Evolutionary conservation across 306 rosid species (phyloP), one percentile per base, ranked within the genome.

Genomic region (Citrullus colocynthis): DNA sequence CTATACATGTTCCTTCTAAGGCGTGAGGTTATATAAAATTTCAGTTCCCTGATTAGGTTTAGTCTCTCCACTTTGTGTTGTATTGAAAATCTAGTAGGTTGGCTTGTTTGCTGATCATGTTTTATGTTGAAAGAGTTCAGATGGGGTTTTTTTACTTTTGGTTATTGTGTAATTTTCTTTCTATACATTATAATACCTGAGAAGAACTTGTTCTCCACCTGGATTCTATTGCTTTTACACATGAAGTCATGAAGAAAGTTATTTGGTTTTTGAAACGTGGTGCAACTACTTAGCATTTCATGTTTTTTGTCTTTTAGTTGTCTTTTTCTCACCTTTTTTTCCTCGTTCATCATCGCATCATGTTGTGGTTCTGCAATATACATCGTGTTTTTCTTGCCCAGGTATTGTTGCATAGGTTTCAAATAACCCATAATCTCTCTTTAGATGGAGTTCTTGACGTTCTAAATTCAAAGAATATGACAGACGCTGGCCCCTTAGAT

Each of bases 391-490:
- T 45, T 60, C 44, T 57, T 85, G 78, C 78, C 5, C 88, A 95
- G 99, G 91, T 92, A 54, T 73, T 95, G 84, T 86, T 95, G 58
- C 87, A 89, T 21, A 90, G 92, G 76, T 88, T 95, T 87, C 92
- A 92, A 86, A 89, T 92, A 86, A 92, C 99, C 78, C 90, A 74
- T 79, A 95, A 95, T 85, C 93, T 92, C 74, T 95, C 99, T 73
- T 84, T 90, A 83, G 99, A 95, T 85, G 99, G 99, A 80, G 97
- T 95, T 61, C 96, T 95, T 67, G 97, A 95, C 78, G 69, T 87
- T 82, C 88, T 92, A 81, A 95, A 95, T 87, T 92, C 99, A 45
- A 92, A 89, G 87, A 95, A 90, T 78, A 95, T 95, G 99, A 92
- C 97, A 11, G 96, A 91, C 51, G 92, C 92, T 77, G 97, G 99